Evolutionary conservation across 2,329 filamentous ascomycete species (phyloP), one percentile per base, ranked within the genome.

Genomic region (Pezicula rhizophila): DNA sequence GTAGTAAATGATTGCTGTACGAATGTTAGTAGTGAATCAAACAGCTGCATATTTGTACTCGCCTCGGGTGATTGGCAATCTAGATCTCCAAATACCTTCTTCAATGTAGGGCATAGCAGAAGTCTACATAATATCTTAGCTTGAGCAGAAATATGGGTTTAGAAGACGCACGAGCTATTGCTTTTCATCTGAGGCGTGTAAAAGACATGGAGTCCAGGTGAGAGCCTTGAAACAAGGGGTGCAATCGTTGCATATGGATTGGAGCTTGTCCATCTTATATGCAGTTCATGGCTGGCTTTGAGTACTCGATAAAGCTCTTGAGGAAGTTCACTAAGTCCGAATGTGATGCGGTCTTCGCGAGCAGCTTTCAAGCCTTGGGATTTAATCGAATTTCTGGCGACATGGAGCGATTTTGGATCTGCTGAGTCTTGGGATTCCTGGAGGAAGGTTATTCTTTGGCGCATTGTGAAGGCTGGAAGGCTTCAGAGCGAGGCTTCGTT

Each of bases 121-220:
- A 71, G 65, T 35, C 75, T 79, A 48, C 33, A 25, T 20, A 46
- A 25, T 42, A 47, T 43, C 37, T 20, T 47, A 43, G 38, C 34
- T 26, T 45, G 47, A 52, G 46, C 34, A 42, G 11, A 23, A 37
- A 34, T 25, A 41, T 17, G 14, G 18, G 8, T 17, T 17, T 18
- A 23, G 18, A 20, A 18, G 42, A 55, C 54, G 26, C 54, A 58
- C 59, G 57, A 58, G 23, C 48, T 51, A 25, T 48, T 49, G 34
- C 45, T 47, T 18, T 40, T 50, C 18, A 42, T 37, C 20, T 55
- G 50, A 15, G 86, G 85, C 0, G 85, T 87, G 63, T 84, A 90
- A 59, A 87, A 87, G 23, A 90, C 72, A 70, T 96, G 90, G 18
- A 97, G 70, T 2, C 92, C 92, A 0, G 91, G 84, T 2, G 89